These are phyloP conservation scores for Ramularia endophylla DNA, from an alignment of 2,329 filamentous ascomycete genomes.

Conservation along the genomic window DNA sequence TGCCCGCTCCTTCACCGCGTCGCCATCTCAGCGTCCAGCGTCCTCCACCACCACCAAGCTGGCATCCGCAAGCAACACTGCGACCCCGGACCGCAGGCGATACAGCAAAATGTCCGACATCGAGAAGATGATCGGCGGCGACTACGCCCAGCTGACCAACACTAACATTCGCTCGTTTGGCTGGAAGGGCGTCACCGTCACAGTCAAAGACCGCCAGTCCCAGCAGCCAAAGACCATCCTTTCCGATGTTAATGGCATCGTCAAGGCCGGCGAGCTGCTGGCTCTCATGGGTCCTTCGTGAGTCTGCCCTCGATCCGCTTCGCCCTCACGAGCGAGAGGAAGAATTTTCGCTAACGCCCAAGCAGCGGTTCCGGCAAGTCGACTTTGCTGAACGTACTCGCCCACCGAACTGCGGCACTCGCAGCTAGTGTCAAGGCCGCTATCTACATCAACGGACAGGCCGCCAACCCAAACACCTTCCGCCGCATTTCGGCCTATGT, in stretches of 20 bases:
- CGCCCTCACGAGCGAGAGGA: too few species aligned
- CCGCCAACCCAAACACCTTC: conserved; percentile 51
- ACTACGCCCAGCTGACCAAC: conserved; percentile 55
- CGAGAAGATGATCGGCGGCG: conserved; percentile 40
- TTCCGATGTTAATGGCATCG: conserved; percentile 55
- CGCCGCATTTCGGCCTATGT: conserved; percentile 68
- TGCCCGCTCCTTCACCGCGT: neutral
- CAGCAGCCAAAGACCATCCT: conserved; percentile 60
- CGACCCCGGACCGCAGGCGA: conserved; percentile 26
- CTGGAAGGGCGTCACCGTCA: conserved; percentile 63
- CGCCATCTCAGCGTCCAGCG: neutral
- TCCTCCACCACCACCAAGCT: conserved; percentile 14
- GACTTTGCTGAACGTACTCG: conserved; percentile 74
- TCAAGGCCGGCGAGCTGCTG: conserved; percentile 65
- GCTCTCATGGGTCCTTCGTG: conserved; percentile 74
- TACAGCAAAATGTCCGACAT: conserved; percentile 39
- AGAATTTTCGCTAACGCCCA: conserved; percentile 6
- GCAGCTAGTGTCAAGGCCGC: conserved; percentile 50
- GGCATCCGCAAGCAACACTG: conserved; percentile 17
- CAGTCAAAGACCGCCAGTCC: conserved; percentile 64
- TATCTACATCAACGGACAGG: conserved; percentile 58
- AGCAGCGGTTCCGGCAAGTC: conserved; percentile 64
- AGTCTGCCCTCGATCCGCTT: conserved; percentile 11
- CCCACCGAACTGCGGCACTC: conserved; percentile 52
- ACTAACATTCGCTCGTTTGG: conserved; percentile 57